Evolutionary conservation across 139 green algal genomes (phyloP).

Genomic region (Chlorella vulgaris): DNA sequence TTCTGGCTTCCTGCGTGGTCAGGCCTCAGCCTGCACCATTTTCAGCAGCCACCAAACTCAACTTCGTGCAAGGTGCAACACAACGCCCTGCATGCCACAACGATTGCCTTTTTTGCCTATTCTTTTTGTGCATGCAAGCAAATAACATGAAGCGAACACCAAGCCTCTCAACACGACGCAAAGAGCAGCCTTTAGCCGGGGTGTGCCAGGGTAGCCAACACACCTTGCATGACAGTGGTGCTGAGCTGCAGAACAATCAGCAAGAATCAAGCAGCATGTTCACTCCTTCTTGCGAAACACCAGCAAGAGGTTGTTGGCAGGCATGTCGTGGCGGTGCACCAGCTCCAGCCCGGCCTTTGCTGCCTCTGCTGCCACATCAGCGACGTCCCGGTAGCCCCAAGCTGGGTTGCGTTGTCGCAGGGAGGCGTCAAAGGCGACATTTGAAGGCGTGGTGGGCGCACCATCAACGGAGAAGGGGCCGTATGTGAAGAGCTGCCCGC

Average conservation of each 20-base stretch:
- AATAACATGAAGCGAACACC: too few species aligned
- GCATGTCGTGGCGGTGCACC: constrained; percentile 50
- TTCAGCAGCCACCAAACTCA: too few species aligned
- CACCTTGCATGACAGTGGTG: too few species aligned
- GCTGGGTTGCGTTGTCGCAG: constrained; percentile 43
- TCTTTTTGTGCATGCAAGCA: too few species aligned
- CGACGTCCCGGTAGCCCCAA: constrained; percentile 69
- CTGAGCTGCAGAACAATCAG: neutral
- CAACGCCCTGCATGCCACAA: too few species aligned
- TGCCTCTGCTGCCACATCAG: constrained; percentile 41
- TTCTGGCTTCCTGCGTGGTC: too few species aligned
- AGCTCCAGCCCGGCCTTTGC: constrained; percentile 40
- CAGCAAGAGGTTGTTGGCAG: constrained; percentile 68
- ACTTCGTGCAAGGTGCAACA: too few species aligned
- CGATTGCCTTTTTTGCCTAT: too few species aligned
- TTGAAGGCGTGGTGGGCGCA: constrained; percentile 49
- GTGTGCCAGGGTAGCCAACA: too few species aligned
- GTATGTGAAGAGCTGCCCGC: constrained; percentile 55
- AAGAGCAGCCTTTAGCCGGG: too few species aligned
- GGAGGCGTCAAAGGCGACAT: constrained; percentile 58
- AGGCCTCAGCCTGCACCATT: too few species aligned
- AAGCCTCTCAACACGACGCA: too few species aligned
- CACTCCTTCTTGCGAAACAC: constrained; percentile 36
- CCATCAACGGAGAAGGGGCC: constrained; percentile 59
- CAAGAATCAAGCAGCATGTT: neutral